Percentiles rank a stretch among this genome's conserved stretches.
These are phyloP conservation scores for Mikania micrantha DNA, from an alignment of 129 eudicot species.

Conservation along the genomic window DNA sequence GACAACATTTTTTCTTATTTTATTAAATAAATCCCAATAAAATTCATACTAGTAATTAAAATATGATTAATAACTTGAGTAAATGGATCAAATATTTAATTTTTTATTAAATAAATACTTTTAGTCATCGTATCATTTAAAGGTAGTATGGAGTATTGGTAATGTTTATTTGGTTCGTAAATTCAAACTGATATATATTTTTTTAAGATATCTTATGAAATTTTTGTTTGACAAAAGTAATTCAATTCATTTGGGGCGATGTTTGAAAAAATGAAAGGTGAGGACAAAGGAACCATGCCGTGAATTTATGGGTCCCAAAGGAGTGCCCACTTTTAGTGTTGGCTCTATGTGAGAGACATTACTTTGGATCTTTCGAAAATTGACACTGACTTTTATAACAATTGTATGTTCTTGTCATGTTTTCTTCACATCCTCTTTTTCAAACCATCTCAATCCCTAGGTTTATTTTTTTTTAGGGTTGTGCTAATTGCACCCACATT, in stretches of 20 bases:
- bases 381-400: conserved; percentile 26
- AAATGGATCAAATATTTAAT: no score
- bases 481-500: no score
- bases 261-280: conserved; percentile 5
- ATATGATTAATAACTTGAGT: no score
- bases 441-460: conserved; percentile 25
- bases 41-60: no score
- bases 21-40: no score
- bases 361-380: conserved; percentile 30
- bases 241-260: not conserved
- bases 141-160: no score
- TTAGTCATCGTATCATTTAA: no score
- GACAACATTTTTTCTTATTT: no score
- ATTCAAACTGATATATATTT: not conserved
- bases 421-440: conserved; percentile 11
- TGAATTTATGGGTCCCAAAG: conserved; percentile 16
- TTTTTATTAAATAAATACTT: no score
- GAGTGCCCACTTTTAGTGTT: conserved; percentile 31
- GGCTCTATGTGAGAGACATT: conserved; percentile 16
- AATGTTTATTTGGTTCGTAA: no score
- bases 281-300: conserved; percentile 27
- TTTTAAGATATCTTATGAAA: not conserved
- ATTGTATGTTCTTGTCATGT: conserved; percentile 14
- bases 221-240: not conserved
- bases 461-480: no score